Percentiles rank a stretch among this genome's conserved stretches.
These are phyloP conservation scores for Hibiscus mutabilis DNA, from an alignment of 345 rosid species.

Conservation along the genomic window DNA sequence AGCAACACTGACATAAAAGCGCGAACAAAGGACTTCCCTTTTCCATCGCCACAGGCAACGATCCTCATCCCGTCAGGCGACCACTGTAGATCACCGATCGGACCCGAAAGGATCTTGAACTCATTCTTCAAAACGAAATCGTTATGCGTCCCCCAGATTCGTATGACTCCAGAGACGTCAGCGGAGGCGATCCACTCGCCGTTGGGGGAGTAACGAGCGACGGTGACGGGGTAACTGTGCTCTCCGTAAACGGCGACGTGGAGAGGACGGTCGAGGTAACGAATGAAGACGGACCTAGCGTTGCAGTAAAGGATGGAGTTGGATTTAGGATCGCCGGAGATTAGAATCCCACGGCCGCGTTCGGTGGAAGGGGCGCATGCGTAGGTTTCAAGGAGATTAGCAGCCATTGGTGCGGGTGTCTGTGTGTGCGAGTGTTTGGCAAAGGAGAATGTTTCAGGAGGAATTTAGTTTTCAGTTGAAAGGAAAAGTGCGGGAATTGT, in stretches of 20 bases:
- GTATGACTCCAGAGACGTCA: constrained; percentile 71
- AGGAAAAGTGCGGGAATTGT: constrained; percentile 15
- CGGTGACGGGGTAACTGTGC: constrained; percentile 82
- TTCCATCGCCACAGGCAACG: constrained; percentile 92
- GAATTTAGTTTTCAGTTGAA: not conserved
- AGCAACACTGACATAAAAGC: constrained; percentile 65
- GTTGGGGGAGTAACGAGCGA: constrained; percentile 89
- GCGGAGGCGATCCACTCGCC: constrained; percentile 99
- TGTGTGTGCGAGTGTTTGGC: not conserved
- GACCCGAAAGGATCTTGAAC: constrained; percentile 74
- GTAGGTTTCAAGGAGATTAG: constrained; percentile 60
- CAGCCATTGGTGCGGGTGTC: constrained; percentile 24
- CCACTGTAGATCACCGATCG: constrained; percentile 97
- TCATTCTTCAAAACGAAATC: constrained; percentile 89
- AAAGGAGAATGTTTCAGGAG: not conserved
- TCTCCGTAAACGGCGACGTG: constrained; percentile 80
- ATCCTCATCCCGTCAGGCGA: constrained; percentile 79
- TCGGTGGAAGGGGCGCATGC: constrained; percentile 83
- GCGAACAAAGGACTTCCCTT: constrained; percentile 86
- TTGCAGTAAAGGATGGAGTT: constrained; percentile 69
- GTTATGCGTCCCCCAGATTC: constrained; percentile 91
- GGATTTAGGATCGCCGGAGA: constrained; percentile 67
- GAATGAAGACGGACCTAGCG: constrained; percentile 74
- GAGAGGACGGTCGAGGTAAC: constrained; percentile 56
- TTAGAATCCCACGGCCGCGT: constrained; percentile 83